phyloP scores from a whole-genome alignment of 306 rosid genomes.

The Sphenostylis stenocarpa region DNA sequence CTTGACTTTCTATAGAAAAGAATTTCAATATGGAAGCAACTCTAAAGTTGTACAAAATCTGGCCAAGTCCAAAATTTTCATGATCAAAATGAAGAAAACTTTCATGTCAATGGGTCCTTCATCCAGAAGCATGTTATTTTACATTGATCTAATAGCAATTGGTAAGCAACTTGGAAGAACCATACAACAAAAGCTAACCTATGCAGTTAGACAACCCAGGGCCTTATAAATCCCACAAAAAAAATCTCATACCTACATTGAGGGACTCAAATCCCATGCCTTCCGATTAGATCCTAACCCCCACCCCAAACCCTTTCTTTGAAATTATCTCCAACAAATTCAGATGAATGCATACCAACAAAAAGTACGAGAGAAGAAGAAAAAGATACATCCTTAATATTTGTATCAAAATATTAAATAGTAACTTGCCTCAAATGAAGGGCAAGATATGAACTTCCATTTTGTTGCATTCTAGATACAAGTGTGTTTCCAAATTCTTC shows the following conservation, averaged over 20 bases:
- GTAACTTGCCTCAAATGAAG: slow-evolving; percentile 86
- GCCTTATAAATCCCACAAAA: neutral
- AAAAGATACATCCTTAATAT: neutral
- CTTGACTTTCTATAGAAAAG: neutral
- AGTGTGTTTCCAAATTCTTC: slow-evolving; percentile 73
- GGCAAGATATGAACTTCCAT: slow-evolving; percentile 78
- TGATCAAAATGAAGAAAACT: neutral
- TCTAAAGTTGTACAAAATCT: neutral
- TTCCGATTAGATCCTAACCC: neutral
- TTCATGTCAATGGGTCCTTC: neutral
- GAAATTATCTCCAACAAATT: neutral
- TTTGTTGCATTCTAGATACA: slow-evolving; percentile 83
- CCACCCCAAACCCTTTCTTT: neutral
- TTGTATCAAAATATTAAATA: slow-evolving; percentile 21
- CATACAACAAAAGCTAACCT: neutral
- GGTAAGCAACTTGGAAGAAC: neutral
- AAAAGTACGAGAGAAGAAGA: neutral
- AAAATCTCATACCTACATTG: neutral
- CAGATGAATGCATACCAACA: neutral
- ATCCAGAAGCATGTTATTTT: neutral
- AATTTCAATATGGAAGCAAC: slow-evolving; percentile 6
- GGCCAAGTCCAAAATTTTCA: neutral
- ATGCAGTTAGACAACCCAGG: neutral
- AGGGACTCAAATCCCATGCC: neutral
- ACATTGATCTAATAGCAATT: neutral